Conservation (phyloP, 768 basidiomycete species). For the Trametes punicea region DNA sequence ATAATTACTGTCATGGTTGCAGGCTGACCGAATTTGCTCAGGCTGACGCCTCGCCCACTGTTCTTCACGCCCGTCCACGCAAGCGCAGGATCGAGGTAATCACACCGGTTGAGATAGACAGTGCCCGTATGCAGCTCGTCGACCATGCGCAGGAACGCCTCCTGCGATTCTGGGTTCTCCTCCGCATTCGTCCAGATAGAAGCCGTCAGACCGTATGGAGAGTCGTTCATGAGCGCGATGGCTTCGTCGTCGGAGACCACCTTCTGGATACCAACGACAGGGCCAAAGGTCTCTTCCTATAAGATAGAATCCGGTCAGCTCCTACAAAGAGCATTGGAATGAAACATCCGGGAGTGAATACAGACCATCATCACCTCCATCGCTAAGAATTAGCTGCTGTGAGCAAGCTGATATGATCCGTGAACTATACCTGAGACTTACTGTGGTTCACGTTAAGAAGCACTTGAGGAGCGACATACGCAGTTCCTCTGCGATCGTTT, state of each 20-base stretch:
- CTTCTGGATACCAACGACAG: constrained; percentile 90
- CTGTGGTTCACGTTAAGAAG: constrained; percentile 86
- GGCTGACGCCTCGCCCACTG: constrained; percentile 85
- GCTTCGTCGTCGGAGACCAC: constrained; percentile 88
- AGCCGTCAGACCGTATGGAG: constrained; percentile 90
- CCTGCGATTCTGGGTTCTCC: constrained; percentile 55
- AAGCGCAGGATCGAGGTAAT: constrained; percentile 88
- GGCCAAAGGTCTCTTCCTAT: constrained; percentile 90
- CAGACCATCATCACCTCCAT: constrained; percentile 92
- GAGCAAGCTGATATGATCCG: not conserved
- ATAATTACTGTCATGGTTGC: not conserved
- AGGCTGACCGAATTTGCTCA: constrained; percentile 81
- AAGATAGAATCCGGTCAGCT: not conserved
- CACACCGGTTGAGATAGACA: constrained; percentile 90
- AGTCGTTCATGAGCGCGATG: constrained; percentile 91
- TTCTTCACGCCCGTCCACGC: constrained; percentile 95
- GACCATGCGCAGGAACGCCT: constrained; percentile 63
- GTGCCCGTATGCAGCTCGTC: constrained; percentile 85
- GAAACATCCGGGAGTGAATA: not conserved
- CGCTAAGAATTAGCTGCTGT: constrained; percentile 37
- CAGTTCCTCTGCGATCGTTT: constrained; percentile 53
- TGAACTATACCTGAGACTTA: constrained; percentile 38
- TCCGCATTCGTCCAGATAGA: constrained; percentile 88
- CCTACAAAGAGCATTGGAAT: not conserved
- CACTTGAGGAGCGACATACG: constrained; percentile 90